Evolutionary conservation across 495 filamentous ascomycete species (phyloP).

Genomic region (Evernia prunastri): DNA sequence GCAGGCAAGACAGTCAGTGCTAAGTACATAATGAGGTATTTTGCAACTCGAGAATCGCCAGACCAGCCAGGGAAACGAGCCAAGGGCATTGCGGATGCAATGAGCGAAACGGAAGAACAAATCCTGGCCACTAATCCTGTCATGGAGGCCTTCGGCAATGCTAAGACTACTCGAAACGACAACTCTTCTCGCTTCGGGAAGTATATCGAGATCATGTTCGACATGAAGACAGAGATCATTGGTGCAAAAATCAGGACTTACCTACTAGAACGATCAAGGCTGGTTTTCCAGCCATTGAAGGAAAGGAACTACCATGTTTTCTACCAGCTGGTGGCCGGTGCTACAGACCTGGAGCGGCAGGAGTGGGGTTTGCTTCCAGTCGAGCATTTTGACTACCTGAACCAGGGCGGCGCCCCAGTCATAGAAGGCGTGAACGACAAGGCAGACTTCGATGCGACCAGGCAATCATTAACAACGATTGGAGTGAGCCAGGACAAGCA

Average conservation of each 20-base stretch:
- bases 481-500: slow-evolving; percentile 72
- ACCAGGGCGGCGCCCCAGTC: slow-evolving; percentile 82
- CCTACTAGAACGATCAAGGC: slow-evolving; percentile 85
- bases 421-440: slow-evolving; percentile 97
- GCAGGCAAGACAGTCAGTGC: slow-evolving; percentile 98
- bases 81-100: slow-evolving; percentile 74
- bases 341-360: slow-evolving; percentile 75
- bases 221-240: slow-evolving; percentile 91
- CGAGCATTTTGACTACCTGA: slow-evolving; percentile 92
- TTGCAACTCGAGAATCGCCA: slow-evolving; percentile 92
- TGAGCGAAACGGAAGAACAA: slow-evolving; percentile 97
- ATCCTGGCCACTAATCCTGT: slow-evolving; percentile 98
- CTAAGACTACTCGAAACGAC: slow-evolving; percentile 97
- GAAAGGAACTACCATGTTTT: slow-evolving; percentile 99
- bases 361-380: slow-evolving; percentile 69
- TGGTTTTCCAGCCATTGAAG: slow-evolving; percentile 97
- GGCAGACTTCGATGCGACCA: slow-evolving; percentile 83
- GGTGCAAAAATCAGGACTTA: slow-evolving; percentile 96
- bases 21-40: slow-evolving; percentile 99
- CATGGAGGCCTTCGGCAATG: slow-evolving; percentile 99
- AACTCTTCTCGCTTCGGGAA: slow-evolving; percentile 99
- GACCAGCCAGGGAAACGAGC: slow-evolving; percentile 74
- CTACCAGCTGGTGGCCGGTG: slow-evolving; percentile 94
- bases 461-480: slow-evolving; percentile 78
- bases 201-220: slow-evolving; percentile 99